Evolutionary conservation across 2,329 filamentous ascomycete species (phyloP).

Genomic region (Aspergillus arachidicola): DNA sequence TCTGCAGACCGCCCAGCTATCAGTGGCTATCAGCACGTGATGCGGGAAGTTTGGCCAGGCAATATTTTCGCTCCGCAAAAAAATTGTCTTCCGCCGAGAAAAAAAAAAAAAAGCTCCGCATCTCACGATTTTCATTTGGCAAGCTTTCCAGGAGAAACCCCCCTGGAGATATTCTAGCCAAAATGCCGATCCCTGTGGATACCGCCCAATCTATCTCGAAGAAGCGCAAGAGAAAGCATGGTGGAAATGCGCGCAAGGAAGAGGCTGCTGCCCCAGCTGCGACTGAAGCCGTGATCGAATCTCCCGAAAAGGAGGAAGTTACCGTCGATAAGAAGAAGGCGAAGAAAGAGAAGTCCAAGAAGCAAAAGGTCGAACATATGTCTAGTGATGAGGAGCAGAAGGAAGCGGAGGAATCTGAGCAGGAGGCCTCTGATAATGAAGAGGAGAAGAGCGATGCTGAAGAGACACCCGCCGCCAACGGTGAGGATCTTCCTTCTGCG

Average conservation of each 20-base stretch:
- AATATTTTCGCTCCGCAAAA: slow-evolving; percentile 12
- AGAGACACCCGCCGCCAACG: slow-evolving; percentile 26
- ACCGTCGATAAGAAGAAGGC: slow-evolving; percentile 21
- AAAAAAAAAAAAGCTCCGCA: slow-evolving; percentile 1
- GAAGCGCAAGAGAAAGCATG: slow-evolving; percentile 51
- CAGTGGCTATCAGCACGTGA: slow-evolving; percentile 9
- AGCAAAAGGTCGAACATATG: slow-evolving; percentile 41
- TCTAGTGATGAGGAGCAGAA: slow-evolving; percentile 39
- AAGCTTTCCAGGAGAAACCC: background rate
- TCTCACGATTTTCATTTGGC: background rate
- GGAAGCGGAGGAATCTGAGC: slow-evolving; percentile 35
- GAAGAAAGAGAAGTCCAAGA: slow-evolving; percentile 36
- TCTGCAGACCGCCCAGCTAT: slow-evolving; percentile 8
- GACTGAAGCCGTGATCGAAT: slow-evolving; percentile 21
- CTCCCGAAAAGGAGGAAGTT: slow-evolving; percentile 24
- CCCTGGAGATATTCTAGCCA: slow-evolving; percentile 20
- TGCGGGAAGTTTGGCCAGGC: background rate
- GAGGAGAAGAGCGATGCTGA: slow-evolving; percentile 34
- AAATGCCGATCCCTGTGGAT: slow-evolving; percentile 41
- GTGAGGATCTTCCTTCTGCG: slow-evolving; percentile 56
- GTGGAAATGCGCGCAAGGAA: slow-evolving; percentile 24
- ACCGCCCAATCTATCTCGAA: slow-evolving; percentile 42
- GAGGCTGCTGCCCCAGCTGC: slow-evolving; percentile 29
- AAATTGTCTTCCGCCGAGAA: slow-evolving; percentile 6
- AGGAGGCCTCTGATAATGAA: slow-evolving; percentile 31